Percentiles rank a stretch among this genome's conserved stretches.
phyloP scores from a whole-genome alignment of 352 stramenopile genomes.

The Phytophthora pini region DNA sequence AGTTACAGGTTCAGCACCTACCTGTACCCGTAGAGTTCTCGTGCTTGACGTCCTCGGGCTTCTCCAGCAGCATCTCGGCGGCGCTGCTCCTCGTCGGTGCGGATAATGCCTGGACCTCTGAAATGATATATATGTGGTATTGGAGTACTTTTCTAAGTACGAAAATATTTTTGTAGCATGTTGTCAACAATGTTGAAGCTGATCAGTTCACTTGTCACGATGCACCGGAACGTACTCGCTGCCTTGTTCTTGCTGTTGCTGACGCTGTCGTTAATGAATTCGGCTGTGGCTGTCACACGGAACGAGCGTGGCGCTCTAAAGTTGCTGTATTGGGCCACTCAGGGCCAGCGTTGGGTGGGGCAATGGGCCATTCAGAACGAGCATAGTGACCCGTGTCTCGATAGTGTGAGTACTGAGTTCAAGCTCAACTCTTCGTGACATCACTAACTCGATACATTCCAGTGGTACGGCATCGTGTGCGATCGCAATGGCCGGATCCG shows the following conservation, averaged over 20 bases:
- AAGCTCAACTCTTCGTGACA: too few species aligned
- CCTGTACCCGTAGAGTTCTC: slow-evolving; percentile 72
- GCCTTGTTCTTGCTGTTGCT: slow-evolving; percentile 6
- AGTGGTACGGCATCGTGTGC: slow-evolving; percentile 78
- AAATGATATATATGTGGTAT: slow-evolving; percentile 1
- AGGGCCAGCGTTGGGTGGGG: slow-evolving; percentile 54
- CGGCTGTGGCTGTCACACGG: slow-evolving; percentile 20
- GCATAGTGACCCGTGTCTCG: slow-evolving; percentile 63
- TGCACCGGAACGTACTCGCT: not conserved
- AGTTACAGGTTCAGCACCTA: slow-evolving; percentile 22
- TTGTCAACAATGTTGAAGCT: slow-evolving; percentile 7
- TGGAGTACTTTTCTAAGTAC: not conserved
- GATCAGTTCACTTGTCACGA: not conserved
- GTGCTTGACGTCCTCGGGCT: slow-evolving; percentile 79
- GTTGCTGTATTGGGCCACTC: slow-evolving; percentile 68
- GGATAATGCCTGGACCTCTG: slow-evolving; percentile 1
- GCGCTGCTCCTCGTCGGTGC: not conserved
- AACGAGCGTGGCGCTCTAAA: slow-evolving; percentile 72
- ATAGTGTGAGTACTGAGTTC: slow-evolving; percentile 35
- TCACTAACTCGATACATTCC: not conserved
- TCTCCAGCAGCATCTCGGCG: slow-evolving; percentile 80
- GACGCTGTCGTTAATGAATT: not conserved
- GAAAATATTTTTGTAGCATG: slow-evolving; percentile 17
- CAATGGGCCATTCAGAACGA: slow-evolving; percentile 76
- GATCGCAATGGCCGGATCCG: slow-evolving; percentile 57